Percentiles rank a stretch among this genome's conserved stretches.
phyloP scores from a whole-genome alignment of 176 grass and related monocot species.

The Thalia dealbata region DNA sequence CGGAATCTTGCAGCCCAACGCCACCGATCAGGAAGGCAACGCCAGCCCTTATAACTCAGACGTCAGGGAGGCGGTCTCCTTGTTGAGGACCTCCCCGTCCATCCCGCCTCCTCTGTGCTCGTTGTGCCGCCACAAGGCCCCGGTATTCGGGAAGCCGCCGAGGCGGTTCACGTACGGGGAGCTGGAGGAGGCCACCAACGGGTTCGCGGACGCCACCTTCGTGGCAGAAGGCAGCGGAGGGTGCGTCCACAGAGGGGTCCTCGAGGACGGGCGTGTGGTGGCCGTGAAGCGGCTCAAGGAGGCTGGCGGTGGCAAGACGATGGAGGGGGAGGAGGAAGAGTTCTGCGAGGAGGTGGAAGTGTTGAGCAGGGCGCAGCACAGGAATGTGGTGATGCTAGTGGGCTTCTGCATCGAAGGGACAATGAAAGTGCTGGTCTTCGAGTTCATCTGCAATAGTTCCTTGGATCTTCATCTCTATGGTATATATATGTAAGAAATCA shows the following conservation, averaged over 20 bases:
- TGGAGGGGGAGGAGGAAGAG: constrained; percentile 1
- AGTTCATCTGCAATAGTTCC: constrained; percentile 28
- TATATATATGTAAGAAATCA: not conserved
- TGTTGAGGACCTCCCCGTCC: constrained; percentile 15
- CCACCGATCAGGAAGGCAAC: not conserved
- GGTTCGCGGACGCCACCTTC: constrained; percentile 10
- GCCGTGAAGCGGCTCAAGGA: constrained; percentile 21
- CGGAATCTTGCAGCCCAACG: not conserved
- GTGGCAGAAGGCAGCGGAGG: constrained; percentile 12
- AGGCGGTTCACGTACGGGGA: constrained; percentile 14
- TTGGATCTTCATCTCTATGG: constrained; percentile 23
- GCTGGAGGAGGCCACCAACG: constrained; percentile 11
- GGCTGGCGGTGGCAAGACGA: not conserved
- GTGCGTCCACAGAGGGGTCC: constrained; percentile 11
- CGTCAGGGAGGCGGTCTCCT: constrained; percentile 22
- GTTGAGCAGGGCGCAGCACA: constrained; percentile 20
- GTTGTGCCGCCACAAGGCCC: constrained; percentile 23
- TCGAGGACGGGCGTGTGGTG: constrained; percentile 19
- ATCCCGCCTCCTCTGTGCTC: constrained; percentile 26
- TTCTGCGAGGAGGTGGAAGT: constrained; percentile 22
- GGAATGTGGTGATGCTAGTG: constrained; percentile 23
- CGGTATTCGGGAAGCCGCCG: constrained; percentile 23
- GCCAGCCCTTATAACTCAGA: constrained; percentile 2
- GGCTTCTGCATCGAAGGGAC: constrained; percentile 13
- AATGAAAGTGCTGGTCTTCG: constrained; percentile 13